Percentiles rank a stretch among this genome's conserved stretches.
Conservation (phyloP, 2,329 filamentous ascomycete species). For the Pestalotiopsis sp. region DNA sequence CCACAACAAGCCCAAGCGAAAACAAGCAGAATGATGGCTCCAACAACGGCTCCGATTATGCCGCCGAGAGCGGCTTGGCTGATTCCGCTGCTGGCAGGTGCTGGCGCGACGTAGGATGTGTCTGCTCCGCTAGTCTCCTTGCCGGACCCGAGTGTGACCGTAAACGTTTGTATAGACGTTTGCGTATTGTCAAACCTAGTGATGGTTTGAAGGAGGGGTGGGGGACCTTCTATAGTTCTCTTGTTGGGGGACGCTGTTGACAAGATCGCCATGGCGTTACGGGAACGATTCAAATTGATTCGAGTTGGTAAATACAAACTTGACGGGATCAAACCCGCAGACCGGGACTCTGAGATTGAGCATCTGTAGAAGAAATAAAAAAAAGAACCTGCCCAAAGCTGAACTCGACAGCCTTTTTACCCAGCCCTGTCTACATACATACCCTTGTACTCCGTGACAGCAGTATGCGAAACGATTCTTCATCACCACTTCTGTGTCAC, state of each 20-base stretch:
- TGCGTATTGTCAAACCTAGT: neutral
- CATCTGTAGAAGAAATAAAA: neutral
- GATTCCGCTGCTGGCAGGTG: neutral
- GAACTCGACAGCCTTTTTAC: neutral
- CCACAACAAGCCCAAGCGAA: conserved; percentile 8
- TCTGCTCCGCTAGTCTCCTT: neutral
- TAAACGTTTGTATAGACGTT: neutral
- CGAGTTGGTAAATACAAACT: neutral
- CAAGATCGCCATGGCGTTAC: neutral
- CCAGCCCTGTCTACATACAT: neutral
- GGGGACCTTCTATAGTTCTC: neutral
- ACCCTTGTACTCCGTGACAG: neutral
- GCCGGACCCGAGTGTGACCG: conserved; percentile 9
- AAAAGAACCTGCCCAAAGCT: neutral
- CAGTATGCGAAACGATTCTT: neutral
- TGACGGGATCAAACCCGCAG: neutral
- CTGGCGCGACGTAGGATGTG: conserved; percentile 1
- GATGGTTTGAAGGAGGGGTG: neutral
- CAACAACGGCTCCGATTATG: conserved; percentile 14
- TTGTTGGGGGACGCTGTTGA: neutral
- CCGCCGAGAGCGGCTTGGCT: conserved; percentile 14
- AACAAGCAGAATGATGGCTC: conserved; percentile 9
- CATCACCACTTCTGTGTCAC: neutral
- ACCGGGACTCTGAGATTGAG: neutral
- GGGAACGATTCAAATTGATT: neutral